Percentiles rank a stretch among this genome's conserved stretches.
These are phyloP conservation scores for Globisporangium emineosum DNA, from an alignment of 352 stramenopile species.

Conservation along the genomic window DNA sequence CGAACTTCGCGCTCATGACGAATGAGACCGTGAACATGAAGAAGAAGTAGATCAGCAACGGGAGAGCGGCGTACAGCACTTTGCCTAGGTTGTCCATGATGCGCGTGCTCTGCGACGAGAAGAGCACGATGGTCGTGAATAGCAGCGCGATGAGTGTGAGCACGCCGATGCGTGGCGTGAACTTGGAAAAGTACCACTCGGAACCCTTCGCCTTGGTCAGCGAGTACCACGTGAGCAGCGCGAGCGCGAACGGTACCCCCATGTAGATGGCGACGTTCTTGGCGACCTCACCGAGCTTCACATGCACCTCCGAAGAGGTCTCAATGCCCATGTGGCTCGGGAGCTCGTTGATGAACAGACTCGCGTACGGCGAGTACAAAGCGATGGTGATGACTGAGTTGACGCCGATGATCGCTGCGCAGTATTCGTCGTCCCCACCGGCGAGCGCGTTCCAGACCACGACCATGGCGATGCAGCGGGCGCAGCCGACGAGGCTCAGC, in stretches of 20 bases:
- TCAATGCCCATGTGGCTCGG: too few species aligned
- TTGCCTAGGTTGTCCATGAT: constrained; percentile 50
- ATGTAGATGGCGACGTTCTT: constrained; percentile 69
- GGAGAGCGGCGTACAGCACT: constrained; percentile 57
- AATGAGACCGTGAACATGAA: constrained; percentile 57
- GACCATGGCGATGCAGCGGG: constrained; percentile 80
- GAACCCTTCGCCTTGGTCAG: constrained; percentile 35
- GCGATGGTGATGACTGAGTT: constrained; percentile 66
- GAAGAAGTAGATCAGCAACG: constrained; percentile 63
- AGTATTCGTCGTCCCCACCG: constrained; percentile 60
- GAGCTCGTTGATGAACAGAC: too few species aligned
- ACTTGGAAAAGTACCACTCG: constrained; percentile 48
- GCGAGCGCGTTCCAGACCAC: constrained; percentile 79
- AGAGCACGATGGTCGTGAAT: constrained; percentile 71
- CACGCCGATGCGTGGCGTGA: constrained; percentile 38
- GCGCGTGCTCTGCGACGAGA: constrained; percentile 64
- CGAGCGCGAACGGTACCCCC: constrained; percentile 57
- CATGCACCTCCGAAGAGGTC: constrained; percentile 40
- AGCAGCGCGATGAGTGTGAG: constrained; percentile 57
- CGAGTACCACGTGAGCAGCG: constrained; percentile 32
- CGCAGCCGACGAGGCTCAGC: constrained; percentile 65
- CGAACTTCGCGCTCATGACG: constrained; percentile 28
- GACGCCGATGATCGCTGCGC: constrained; percentile 61
- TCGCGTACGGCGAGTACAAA: constrained; percentile 62
- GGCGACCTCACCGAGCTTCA: constrained; percentile 43